phyloP scores from a whole-genome alignment of 352 stramenopile genomes.

The Phytophthora pisi region DNA sequence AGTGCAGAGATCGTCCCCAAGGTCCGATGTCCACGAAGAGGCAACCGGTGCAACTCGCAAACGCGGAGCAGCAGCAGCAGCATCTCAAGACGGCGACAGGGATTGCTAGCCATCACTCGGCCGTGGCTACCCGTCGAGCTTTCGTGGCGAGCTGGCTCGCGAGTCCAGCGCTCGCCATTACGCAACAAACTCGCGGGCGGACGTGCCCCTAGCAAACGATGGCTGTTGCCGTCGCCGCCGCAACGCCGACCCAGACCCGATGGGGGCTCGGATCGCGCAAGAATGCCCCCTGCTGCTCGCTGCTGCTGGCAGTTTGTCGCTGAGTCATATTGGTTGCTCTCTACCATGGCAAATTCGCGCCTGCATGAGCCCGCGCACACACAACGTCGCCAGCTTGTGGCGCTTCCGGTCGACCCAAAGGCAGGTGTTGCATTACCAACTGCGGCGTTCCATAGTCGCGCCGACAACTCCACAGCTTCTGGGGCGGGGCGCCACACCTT shows the following conservation, averaged over 20 bases:
- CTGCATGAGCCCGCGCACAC: not conserved
- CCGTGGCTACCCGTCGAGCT: not conserved
- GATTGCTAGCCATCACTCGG: slow-evolving; percentile 10
- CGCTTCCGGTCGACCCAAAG: slow-evolving; percentile 16
- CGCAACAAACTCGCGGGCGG: slow-evolving; percentile 6
- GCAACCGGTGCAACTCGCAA: slow-evolving; percentile 9
- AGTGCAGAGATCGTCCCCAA: slow-evolving; percentile 32
- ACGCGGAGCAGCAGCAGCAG: slow-evolving; percentile 8
- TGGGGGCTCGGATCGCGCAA: slow-evolving; percentile 3
- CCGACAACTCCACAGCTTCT: slow-evolving; percentile 25
- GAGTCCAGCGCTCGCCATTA: slow-evolving; percentile 20
- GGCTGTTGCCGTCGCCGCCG: not conserved
- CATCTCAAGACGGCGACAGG: slow-evolving; percentile 7
- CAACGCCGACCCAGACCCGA: not conserved
- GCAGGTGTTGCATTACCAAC: slow-evolving; percentile 34
- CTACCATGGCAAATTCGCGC: slow-evolving; percentile 2
- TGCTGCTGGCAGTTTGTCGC: slow-evolving; percentile 13
- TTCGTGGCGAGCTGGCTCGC: not conserved
- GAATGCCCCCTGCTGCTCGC: not conserved
- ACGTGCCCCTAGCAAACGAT: not conserved
- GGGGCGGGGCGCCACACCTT: slow-evolving; percentile 14
- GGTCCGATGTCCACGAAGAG: slow-evolving; percentile 30
- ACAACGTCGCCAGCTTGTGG: slow-evolving; percentile 10
- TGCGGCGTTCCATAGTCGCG: slow-evolving; percentile 18
- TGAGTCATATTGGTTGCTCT: slow-evolving; percentile 18